Evolutionary conservation across 176 grass and related monocot genomes (phyloP), one percentile per base, ranked within the genome.

Genomic region (Saccharum spontaneum): DNA sequence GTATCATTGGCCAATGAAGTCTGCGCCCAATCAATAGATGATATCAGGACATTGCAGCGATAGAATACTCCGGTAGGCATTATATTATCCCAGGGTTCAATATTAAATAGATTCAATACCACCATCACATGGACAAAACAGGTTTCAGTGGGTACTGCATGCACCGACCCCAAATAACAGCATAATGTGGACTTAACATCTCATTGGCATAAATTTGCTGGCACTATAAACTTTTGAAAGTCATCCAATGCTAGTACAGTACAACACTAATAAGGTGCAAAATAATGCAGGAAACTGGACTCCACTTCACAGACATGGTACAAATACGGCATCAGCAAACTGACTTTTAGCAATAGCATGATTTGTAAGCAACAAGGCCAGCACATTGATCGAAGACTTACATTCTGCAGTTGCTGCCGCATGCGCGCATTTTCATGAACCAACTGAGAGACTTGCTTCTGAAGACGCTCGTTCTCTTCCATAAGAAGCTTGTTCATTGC

Each of bases 401-500:
- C 97, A 82, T 78, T 99, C 66, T 96, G 91, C 79, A 99, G 87
- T 82, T 96, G 97, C 82, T 92, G 97, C 54, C 94, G 83, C 97
- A 99, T 95, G 72, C 82, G 86, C 0, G 88, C 91, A 64, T 99
- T 99, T 75, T 99, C 97, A 60, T 94, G 88, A 84, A 99, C 97
- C 41, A 99, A 80, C 75, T 99, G 94, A 67, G 97, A 91, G 13
- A 99, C 94, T 90, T 99, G 91, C 74, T 96, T 99, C 86, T 99
- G 97, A 45, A 99, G 94, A n/a, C 97, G 88, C 36, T 99, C 97
- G 4, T 99, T 99, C 77, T 99, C 94, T 85, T 99, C 97, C 97
- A 99, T 99, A 61, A 99, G 84, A 55, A 99, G 97, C 82, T 92
- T 99, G 39, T 99, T 99, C 97, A 99, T 96, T 10, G 97, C 97